Conservation (phyloP, 2,329 filamentous ascomycete genomes). For the Aspergillus proliferans region DNA sequence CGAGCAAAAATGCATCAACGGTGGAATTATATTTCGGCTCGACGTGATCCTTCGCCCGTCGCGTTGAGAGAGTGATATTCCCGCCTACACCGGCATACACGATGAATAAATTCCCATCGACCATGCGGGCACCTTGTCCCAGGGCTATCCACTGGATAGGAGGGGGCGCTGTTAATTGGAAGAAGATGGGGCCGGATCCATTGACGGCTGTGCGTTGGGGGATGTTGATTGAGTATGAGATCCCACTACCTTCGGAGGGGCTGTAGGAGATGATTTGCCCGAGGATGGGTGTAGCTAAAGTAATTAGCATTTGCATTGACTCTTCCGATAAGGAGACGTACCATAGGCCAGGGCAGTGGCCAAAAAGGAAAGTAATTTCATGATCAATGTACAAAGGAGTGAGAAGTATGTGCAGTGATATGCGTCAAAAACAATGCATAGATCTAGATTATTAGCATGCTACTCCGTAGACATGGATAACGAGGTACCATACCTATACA, state of each 20-base stretch:
- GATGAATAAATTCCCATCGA: slow-evolving; percentile 53
- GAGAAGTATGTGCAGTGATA: background rate
- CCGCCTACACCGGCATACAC: slow-evolving; percentile 49
- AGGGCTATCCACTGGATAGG: slow-evolving; percentile 50
- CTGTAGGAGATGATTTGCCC: slow-evolving; percentile 15
- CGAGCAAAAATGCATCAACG: slow-evolving; percentile 45
- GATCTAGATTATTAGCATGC: too few relatives aligned
- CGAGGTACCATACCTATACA: too few relatives aligned
- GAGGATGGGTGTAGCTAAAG: slow-evolving; percentile 10
- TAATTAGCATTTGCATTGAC: background rate
- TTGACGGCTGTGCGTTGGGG: slow-evolving; percentile 47
- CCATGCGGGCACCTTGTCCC: slow-evolving; percentile 52
- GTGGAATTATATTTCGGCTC: slow-evolving; percentile 38
- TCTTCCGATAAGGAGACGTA: background rate
- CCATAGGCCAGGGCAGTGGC: background rate
- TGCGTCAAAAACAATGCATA: too few relatives aligned
- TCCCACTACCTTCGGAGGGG: slow-evolving; percentile 14
- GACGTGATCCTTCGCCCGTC: slow-evolving; percentile 40
- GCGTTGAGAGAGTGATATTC: slow-evolving; percentile 54
- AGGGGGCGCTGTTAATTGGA: slow-evolving; percentile 51
- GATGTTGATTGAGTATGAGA: slow-evolving; percentile 47
- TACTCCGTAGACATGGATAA: too few relatives aligned
- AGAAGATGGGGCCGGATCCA: slow-evolving; percentile 51
- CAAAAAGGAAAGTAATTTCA: background rate
- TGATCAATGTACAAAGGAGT: background rate